phyloP scores from a whole-genome alignment of 78 protist species.

The Tieghemostelium lacteum region DNA sequence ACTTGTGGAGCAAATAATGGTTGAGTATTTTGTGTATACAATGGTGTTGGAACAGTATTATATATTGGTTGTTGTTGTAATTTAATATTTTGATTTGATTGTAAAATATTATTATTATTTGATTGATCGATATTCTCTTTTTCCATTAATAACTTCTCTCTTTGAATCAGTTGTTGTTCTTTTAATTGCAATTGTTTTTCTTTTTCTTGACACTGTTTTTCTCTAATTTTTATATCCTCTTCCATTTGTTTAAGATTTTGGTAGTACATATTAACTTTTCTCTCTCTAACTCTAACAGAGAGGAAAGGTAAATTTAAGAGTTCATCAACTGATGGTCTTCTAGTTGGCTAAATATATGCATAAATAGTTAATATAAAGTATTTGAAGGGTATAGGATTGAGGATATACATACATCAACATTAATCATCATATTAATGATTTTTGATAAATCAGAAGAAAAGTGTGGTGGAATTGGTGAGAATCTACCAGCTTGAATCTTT shows the following conservation, averaged over 20 bases:
- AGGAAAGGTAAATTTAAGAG: constrained; percentile 15
- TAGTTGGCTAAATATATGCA: background rate
- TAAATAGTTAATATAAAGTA: background rate
- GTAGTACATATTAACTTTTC: constrained; percentile 48
- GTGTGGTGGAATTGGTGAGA: constrained; percentile 30
- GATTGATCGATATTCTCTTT: constrained; percentile 26
- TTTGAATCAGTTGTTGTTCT: constrained; percentile 35
- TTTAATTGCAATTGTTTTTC: constrained; percentile 31
- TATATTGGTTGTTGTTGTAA: constrained; percentile 35
- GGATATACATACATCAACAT: constrained; percentile 31
- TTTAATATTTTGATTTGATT: background rate
- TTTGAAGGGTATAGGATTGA: background rate
- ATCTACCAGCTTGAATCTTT: constrained; percentile 82
- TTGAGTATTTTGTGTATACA: no score
- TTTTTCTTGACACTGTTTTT: constrained; percentile 3
- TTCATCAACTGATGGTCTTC: constrained; percentile 66
- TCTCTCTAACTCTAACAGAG: constrained; percentile 56
- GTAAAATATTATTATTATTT: constrained; percentile 28
- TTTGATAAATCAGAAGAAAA: constrained; percentile 48
- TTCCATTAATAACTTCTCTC: constrained; percentile 18
- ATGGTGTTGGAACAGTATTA: no score
- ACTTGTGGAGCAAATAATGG: no score
- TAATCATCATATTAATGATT: constrained; percentile 53
- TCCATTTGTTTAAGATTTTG: constrained; percentile 63
- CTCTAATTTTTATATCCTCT: constrained; percentile 58